phyloP scores from a whole-genome alignment of 2,329 filamentous ascomycete species.

The Tolypocladium tropicale region DNA sequence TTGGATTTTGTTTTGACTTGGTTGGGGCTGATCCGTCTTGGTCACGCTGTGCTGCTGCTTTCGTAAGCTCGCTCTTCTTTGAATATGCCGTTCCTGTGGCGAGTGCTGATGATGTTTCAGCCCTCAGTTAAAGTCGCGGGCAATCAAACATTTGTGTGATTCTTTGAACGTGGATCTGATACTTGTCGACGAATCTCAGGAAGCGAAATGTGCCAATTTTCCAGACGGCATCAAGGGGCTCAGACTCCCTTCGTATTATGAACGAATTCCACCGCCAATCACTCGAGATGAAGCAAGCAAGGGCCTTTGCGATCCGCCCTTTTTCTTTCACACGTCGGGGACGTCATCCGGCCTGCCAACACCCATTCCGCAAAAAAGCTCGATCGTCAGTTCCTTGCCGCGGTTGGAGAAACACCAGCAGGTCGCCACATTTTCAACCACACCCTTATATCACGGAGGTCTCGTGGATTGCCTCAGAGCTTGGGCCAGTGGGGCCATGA shows the following conservation, averaged over 20 bases:
- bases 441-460: background rate
- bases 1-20: background rate
- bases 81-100: background rate
- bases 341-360: background rate
- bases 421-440: background rate
- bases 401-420: background rate
- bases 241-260: background rate
- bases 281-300: background rate
- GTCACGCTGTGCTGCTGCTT: background rate
- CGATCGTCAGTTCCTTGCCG: background rate
- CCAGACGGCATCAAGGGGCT: background rate
- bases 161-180: background rate
- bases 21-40: background rate
- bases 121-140: background rate
- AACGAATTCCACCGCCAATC: background rate
- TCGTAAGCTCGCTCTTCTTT: background rate
- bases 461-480: background rate
- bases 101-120: background rate
- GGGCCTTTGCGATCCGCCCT: background rate
- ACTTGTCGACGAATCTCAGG: background rate
- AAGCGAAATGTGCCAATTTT: background rate
- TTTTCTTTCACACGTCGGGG: background rate
- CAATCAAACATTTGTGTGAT: background rate
- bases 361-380: background rate
- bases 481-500: background rate